Evolutionary conservation across 306 rosid genomes (phyloP).

Genomic region (Dryas alaskensis): DNA sequence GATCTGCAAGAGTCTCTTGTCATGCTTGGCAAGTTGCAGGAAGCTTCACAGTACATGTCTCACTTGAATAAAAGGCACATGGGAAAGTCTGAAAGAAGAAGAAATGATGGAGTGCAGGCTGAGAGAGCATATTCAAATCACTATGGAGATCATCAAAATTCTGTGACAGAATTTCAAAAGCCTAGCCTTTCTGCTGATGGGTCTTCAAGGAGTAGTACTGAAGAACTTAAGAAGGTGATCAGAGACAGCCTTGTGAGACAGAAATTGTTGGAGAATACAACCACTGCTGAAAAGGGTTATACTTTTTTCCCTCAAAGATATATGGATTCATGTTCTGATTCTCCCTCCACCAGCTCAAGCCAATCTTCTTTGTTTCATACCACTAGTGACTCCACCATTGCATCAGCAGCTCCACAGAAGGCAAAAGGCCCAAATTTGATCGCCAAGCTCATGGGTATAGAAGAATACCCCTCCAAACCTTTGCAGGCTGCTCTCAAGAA

Average conservation of each 20-base stretch:
- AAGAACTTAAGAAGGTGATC: slow-evolving; percentile 50
- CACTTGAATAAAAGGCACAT: slow-evolving; percentile 36
- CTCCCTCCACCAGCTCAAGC: slow-evolving; percentile 68
- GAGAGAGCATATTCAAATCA: slow-evolving; percentile 28
- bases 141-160: slow-evolving; percentile 30
- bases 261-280: slow-evolving; percentile 19
- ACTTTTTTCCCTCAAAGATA: slow-evolving; percentile 23
- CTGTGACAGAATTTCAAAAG: slow-evolving; percentile 36
- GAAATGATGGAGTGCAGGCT: slow-evolving; percentile 28
- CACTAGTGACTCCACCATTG: slow-evolving; percentile 40
- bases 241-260: slow-evolving; percentile 40
- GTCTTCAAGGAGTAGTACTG: slow-evolving; percentile 40
- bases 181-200: slow-evolving; percentile 45
- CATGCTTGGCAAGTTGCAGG: slow-evolving; percentile 72
- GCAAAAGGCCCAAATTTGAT: slow-evolving; percentile 57
- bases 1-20: slow-evolving; percentile 70
- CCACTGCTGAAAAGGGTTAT: slow-evolving; percentile 25
- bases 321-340: slow-evolving; percentile 45
- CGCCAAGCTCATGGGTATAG: slow-evolving; percentile 92
- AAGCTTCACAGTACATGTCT: slow-evolving; percentile 50
- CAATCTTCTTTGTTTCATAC: slow-evolving; percentile 47
- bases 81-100: slow-evolving; percentile 36
- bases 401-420: slow-evolving; percentile 41
- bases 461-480: slow-evolving; percentile 49
- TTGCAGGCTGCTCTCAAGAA: slow-evolving; percentile 36